Conservation (phyloP, 371 early-diverging fungal genomes). For the Saksenaea oblongispora region DNA sequence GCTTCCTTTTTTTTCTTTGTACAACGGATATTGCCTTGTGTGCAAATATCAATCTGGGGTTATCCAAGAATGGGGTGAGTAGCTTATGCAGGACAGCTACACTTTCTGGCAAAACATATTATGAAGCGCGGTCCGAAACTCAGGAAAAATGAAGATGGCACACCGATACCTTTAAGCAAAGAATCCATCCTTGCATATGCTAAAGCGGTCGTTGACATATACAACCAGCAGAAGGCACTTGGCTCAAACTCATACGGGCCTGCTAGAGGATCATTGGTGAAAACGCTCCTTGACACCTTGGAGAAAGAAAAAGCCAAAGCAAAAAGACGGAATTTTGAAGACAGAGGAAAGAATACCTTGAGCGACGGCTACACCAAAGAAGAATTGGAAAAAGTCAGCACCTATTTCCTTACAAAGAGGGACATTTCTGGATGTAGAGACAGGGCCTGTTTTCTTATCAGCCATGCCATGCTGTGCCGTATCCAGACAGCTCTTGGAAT, state of each 20-base stretch:
- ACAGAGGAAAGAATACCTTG: slow-evolving; percentile 1
- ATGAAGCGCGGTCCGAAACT: neutral
- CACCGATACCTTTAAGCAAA: neutral
- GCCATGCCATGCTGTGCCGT: slow-evolving; percentile 7
- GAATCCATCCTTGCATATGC: neutral
- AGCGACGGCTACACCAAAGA: slow-evolving; percentile 10
- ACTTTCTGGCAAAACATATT: neutral
- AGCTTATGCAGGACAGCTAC: too few species aligned
- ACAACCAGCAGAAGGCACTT: neutral
- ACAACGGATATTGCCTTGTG: too few species aligned
- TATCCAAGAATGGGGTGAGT: too few species aligned
- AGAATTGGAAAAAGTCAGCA: slow-evolving; percentile 2
- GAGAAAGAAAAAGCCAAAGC: neutral
- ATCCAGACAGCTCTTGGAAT: slow-evolving; percentile 2
- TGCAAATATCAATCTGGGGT: too few species aligned
- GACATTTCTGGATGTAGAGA: slow-evolving; percentile 7
- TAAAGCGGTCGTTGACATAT: neutral
- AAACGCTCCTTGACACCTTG: neutral
- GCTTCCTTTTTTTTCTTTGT: too few species aligned
- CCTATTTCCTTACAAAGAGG: neutral
- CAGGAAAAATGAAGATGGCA: slow-evolving; percentile 8
- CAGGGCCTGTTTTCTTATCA: slow-evolving; percentile 6
- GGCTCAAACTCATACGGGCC: neutral
- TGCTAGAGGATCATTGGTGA: neutral
- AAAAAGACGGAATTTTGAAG: slow-evolving; percentile 5